These are phyloP conservation scores for Cyberlindnera mycetangii DNA, from an alignment of 805 yeast genomes.

Conservation along the genomic window DNA sequence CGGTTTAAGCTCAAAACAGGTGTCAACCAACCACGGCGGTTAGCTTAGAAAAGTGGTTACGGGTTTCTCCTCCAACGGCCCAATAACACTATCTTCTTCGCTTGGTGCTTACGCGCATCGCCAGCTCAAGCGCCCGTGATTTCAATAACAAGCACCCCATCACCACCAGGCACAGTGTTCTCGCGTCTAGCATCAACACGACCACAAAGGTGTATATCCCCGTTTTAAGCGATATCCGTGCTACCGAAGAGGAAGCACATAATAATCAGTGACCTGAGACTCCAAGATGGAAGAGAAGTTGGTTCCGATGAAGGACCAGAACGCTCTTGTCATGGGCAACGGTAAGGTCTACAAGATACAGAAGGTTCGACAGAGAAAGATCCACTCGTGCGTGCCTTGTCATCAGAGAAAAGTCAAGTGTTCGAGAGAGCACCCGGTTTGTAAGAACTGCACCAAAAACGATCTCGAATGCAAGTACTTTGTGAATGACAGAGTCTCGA, in stretches of 20 bases:
- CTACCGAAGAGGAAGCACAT: background rate
- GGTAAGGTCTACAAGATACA: conserved; percentile 60
- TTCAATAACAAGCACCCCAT: no score
- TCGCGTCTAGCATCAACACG: background rate
- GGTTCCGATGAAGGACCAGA: conserved; percentile 33
- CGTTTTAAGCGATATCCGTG: background rate
- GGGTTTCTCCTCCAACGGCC: background rate
- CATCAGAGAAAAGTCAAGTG: conserved; percentile 58
- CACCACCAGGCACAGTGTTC: background rate
- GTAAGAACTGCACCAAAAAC: conserved; percentile 47
- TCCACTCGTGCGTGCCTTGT: conserved; percentile 55
- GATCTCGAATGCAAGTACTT: conserved; percentile 52
- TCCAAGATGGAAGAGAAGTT: conserved; percentile 21
- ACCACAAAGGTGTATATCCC: background rate
- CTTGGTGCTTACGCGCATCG: background rate
- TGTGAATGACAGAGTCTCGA: conserved; percentile 49
- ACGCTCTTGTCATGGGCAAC: conserved; percentile 40
- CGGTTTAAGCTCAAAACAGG: background rate
- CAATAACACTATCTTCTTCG: background rate
- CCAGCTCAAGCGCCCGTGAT: background rate
- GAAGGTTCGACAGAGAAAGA: conserved; percentile 56
- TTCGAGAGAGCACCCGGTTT: conserved; percentile 48
- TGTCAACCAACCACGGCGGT: background rate
- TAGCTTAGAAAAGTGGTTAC: background rate
- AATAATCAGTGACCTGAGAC: background rate